These are phyloP conservation scores for Ceratobasidium sp. DNA, from an alignment of 1,284 basidiomycete genomes.

Conservation along the genomic window DNA sequence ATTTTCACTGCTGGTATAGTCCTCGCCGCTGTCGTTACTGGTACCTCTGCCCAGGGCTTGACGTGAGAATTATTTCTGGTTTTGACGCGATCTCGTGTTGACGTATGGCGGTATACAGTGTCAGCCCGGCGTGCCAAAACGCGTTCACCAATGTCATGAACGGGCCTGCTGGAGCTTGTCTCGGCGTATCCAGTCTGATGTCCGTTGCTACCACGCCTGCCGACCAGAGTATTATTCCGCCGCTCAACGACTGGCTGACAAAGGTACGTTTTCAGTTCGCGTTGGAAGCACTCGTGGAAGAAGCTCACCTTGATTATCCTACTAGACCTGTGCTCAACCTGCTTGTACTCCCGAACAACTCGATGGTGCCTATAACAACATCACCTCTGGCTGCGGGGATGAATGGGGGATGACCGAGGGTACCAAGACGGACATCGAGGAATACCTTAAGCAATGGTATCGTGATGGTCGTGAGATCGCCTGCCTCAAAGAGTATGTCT, in stretches of 20 bases:
- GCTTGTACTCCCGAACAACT: constrained; percentile 1
- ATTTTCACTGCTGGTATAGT: constrained; percentile 37
- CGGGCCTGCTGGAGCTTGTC: constrained; percentile 17
- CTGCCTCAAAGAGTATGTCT: background rate
- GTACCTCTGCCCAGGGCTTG: constrained; percentile 25
- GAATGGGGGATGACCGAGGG: background rate
- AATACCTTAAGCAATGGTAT: background rate
- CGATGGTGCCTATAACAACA: background rate
- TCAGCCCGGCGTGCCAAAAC: background rate
- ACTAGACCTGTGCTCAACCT: constrained; percentile 22
- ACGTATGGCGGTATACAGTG: background rate
- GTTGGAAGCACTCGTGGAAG: no score
- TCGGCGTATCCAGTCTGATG: constrained; percentile 9
- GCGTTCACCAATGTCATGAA: background rate
- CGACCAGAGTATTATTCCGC: constrained; percentile 15
- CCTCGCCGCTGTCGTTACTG: constrained; percentile 18
- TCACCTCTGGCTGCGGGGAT: constrained; percentile 1
- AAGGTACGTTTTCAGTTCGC: background rate
- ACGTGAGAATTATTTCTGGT: background rate
- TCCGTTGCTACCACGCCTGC: constrained; percentile 4
- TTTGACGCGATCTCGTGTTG: background rate
- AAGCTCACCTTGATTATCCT: background rate
- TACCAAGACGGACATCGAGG: background rate
- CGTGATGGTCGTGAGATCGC: background rate
- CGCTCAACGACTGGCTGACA: constrained; percentile 27